These are phyloP conservation scores for Danielia oregonensis DNA, from an alignment of 805 yeast species.

Conservation along the genomic window DNA sequence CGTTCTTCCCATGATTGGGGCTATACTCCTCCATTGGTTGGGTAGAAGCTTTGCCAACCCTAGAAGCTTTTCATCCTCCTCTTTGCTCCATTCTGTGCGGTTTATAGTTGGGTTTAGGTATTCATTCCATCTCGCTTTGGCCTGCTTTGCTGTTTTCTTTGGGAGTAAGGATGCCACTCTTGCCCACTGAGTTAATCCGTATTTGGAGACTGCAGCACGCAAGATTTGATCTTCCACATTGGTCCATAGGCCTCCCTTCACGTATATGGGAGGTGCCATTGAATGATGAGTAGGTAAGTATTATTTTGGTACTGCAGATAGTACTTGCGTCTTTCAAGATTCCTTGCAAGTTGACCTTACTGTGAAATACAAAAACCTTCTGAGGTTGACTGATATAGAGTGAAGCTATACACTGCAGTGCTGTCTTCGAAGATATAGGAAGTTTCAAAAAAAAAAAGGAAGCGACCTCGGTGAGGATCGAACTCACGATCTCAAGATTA, in stretches of 20 bases:
- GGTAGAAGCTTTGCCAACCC: slow-evolving; percentile 70
- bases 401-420: too few species aligned
- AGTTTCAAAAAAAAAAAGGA: too few species aligned
- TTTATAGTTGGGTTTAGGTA: slow-evolving; percentile 74
- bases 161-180: slow-evolving; percentile 83
- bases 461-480: slow-evolving; percentile 23
- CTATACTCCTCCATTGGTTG: slow-evolving; percentile 93
- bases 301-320: too few species aligned
- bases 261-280: slow-evolving; percentile 55
- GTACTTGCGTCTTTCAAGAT: too few species aligned
- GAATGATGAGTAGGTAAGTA: background rate
- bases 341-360: too few species aligned
- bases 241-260: slow-evolving; percentile 90
- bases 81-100: slow-evolving; percentile 63
- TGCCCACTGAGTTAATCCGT: slow-evolving; percentile 94
- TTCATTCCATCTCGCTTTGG: slow-evolving; percentile 90
- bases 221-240: slow-evolving; percentile 80
- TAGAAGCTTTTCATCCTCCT: slow-evolving; percentile 72
- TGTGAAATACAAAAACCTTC: too few species aligned
- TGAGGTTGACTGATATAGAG: too few species aligned
- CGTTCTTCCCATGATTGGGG: slow-evolving; percentile 75
- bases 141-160: slow-evolving; percentile 85
- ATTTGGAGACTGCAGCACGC: slow-evolving; percentile 87
- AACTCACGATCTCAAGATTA: slow-evolving; percentile 22
- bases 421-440: too few species aligned